A percentile compares a stretch with the other conserved stretches of the same genome.
These are phyloP conservation scores for Selenicereus undatus DNA, from an alignment of 148 eudicot genomes.

Conservation along the genomic window DNA sequence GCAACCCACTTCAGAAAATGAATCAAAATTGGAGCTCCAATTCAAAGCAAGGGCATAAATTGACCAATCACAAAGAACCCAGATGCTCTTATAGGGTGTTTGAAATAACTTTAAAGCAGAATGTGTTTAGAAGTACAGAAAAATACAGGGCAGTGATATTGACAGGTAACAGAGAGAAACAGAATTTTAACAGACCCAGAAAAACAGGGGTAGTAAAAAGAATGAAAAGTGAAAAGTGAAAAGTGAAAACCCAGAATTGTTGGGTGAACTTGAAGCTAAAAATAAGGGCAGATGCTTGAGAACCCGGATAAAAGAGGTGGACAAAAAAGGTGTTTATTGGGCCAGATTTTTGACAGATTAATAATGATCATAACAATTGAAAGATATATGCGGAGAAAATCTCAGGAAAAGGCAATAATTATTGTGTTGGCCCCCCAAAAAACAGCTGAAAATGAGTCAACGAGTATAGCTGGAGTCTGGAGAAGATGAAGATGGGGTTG, in stretches of 20 bases:
- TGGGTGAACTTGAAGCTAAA: not conserved
- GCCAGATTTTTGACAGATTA: not conserved
- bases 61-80: not conserved
- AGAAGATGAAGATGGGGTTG: not conserved
- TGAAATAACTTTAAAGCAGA: not conserved
- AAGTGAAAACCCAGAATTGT: not conserved
- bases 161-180: not conserved
- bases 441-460: not conserved
- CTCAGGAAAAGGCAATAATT: not conserved
- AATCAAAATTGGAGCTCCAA: not conserved
- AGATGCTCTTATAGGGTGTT: not conserved
- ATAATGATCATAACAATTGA: not conserved
- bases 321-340: not conserved
- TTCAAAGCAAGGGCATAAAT: not conserved
- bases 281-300: not conserved
- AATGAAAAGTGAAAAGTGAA: too few relatives aligned
- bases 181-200: not conserved
- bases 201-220: not conserved
- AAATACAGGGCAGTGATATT: not conserved
- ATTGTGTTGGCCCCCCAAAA: not conserved
- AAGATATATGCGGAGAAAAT: not conserved
- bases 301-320: not conserved
- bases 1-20: slow-evolving; percentile 15
- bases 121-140: not conserved
- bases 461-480: not conserved